Conservation (phyloP, 192 early-diverging fungal genomes). For the Coemansia sp. region DNA sequence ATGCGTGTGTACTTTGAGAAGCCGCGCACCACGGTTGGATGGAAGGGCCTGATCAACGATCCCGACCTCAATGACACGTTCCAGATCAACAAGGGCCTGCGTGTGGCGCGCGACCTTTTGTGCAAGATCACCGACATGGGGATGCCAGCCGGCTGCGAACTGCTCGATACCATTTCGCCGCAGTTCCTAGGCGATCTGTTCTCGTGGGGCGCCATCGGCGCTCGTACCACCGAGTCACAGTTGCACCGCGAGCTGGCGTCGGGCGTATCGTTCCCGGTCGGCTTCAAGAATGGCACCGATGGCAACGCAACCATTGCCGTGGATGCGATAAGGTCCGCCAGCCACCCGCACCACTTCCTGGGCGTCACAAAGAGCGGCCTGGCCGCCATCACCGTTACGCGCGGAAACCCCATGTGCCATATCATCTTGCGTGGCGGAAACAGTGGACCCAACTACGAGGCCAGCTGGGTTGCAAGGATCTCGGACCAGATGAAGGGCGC, state of each 20-base stretch:
- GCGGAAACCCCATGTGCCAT: slow-evolving; percentile 83
- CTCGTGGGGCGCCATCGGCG: slow-evolving; percentile 97
- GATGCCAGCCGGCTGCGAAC: slow-evolving; percentile 85
- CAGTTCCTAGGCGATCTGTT: slow-evolving; percentile 93
- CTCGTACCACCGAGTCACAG: slow-evolving; percentile 95
- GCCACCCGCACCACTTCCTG: slow-evolving; percentile 86
- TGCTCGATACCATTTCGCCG: slow-evolving; percentile 94
- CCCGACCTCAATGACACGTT: slow-evolving; percentile 79
- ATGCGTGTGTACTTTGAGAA: slow-evolving; percentile 99
- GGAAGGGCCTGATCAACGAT: slow-evolving; percentile 87
- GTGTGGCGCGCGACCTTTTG: slow-evolving; percentile 79
- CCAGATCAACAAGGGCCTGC: slow-evolving; percentile 96
- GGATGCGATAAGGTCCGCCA: slow-evolving; percentile 73
- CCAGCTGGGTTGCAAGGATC: slow-evolving; percentile 61
- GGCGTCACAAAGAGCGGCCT: slow-evolving; percentile 95
- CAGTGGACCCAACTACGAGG: slow-evolving; percentile 85
- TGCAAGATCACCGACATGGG: slow-evolving; percentile 79
- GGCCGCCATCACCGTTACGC: slow-evolving; percentile 85
- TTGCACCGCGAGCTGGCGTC: slow-evolving; percentile 93
- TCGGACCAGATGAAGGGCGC: slow-evolving; percentile 66
- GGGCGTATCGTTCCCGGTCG: slow-evolving; percentile 94
- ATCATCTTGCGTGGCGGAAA: slow-evolving; percentile 91
- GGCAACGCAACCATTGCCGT: slow-evolving; percentile 79
- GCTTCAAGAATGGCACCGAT: slow-evolving; percentile 98
- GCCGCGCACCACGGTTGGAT: slow-evolving; percentile 93